Conservation (phyloP, 441 rosid genomes). For the Gossypium trilobum region DNA sequence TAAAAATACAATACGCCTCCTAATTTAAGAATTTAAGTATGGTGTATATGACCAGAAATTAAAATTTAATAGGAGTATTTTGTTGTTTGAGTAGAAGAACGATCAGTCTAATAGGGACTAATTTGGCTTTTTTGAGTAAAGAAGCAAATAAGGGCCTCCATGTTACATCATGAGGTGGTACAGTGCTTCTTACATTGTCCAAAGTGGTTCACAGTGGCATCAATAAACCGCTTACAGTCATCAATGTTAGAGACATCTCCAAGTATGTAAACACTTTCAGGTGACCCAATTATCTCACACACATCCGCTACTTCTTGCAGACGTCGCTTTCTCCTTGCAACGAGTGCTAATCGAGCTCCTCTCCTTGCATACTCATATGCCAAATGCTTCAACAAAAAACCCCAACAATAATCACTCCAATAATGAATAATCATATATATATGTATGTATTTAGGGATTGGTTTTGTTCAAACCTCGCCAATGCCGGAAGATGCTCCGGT, state of each 20-base stretch:
- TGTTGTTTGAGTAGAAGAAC: no score
- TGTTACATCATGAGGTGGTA: no score
- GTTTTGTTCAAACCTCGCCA: constrained; percentile 36
- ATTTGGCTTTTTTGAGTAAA: no score
- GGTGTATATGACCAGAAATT: no score
- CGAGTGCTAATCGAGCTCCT: constrained; percentile 40
- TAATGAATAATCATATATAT: no score
- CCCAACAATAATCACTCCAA: neutral
- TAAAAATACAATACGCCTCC: no score
- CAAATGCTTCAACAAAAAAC: constrained; percentile 23
- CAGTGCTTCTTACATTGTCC: constrained; percentile 28
- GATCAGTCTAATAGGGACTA: no score
- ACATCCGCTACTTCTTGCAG: constrained; percentile 29
- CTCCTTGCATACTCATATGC: constrained; percentile 37
- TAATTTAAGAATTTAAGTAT: no score
- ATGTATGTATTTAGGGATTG: neutral
- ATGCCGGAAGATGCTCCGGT: constrained; percentile 65
- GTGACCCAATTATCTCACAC: constrained; percentile 34
- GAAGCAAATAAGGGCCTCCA: no score
- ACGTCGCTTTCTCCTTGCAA: constrained; percentile 32
- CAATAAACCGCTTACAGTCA: constrained; percentile 32
- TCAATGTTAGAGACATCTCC: constrained; percentile 36
- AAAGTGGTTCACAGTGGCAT: constrained; percentile 31
- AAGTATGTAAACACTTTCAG: constrained; percentile 24
- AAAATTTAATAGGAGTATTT: no score